Evolutionary conservation across 805 yeast genomes (phyloP), one percentile per base, ranked within the genome.

Genomic region (Wickerhamiella siamensis): DNA sequence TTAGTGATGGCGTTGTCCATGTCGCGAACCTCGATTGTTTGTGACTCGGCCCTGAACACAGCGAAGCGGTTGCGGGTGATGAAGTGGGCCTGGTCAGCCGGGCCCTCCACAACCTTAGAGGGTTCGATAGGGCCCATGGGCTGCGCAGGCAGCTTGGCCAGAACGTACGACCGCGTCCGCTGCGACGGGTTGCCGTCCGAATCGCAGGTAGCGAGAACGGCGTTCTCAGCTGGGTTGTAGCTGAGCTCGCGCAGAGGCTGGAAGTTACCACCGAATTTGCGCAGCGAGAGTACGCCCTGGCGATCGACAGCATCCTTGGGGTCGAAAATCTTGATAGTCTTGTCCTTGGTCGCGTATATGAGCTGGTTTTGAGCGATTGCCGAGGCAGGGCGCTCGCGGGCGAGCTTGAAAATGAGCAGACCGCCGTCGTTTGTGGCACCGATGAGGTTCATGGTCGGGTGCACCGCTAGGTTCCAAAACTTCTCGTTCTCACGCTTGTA

Each of bases 361-460:
- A 91, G 62, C 53, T 72, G 76, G 62, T 82, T 82, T 58, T 82
- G 91, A 63, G 70, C 72, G 27, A 75, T 55, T 2, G 82, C 62
- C 53, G 74, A 73, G n/a, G 95, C 94, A 12, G 98, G 97, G 61
- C 98, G 78, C 69, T 91, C 99, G 60, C 97, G 81, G 61, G 84
- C 95, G 47, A 91, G 71, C 65, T 91, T 91, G 74, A 91, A 93
- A 39, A 91, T 94, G 94, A 87, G 87, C 24, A 86, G 93, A 60
- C 99, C 99, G 14, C 86, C 72, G 62, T 93, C 98, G 63, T 88
- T 97, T 54, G 94, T 88, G 24, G 95, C 80, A 43, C 95, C 98
- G 66, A 91, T 86, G 56, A 91, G 70, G 61, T 91, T 91, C 62
- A 88, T 79, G 36, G 70, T 66, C 46, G 96, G 96, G 60, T 91